These are phyloP conservation scores for Solanum aculeatissimum DNA, from an alignment of 305 asterid species.

Conservation along the genomic window DNA sequence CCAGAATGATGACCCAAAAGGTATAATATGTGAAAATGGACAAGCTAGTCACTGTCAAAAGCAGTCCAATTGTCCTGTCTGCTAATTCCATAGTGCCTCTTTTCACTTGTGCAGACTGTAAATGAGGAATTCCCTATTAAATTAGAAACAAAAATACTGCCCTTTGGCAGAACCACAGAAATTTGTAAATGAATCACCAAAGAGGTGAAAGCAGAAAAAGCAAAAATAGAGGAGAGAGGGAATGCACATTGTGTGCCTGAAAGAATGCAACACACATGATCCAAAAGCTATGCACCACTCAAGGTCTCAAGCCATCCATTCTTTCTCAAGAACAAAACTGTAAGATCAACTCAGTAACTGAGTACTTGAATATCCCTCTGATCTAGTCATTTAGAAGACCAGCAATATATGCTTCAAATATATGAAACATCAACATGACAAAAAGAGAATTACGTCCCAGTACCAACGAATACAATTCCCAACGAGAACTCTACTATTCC, in stretches of 20 bases:
- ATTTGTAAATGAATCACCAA: background rate
- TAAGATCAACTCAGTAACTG: background rate
- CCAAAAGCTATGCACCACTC: background rate
- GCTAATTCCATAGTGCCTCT: slow-evolving; percentile 58
- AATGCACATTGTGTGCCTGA: background rate
- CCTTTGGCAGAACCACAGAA: background rate
- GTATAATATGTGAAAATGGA: slow-evolving; percentile 87
- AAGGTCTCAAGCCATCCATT: background rate
- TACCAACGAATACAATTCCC: background rate
- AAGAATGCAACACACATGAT: background rate
- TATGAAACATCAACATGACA: background rate
- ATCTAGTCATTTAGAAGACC: background rate
- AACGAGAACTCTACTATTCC: background rate
- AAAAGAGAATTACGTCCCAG: background rate
- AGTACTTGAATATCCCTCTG: background rate
- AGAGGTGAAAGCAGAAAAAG: background rate
- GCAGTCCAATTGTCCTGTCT: slow-evolving; percentile 74
- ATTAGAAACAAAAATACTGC: background rate
- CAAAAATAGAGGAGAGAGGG: background rate
- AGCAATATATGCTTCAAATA: background rate
- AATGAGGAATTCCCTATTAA: background rate
- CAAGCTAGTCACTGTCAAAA: slow-evolving; percentile 65
- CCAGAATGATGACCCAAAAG: slow-evolving; percentile 92
- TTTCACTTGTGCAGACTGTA: background rate
- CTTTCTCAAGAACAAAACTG: background rate